These are phyloP conservation scores for Sherardia arvensis DNA, from an alignment of 257 asterid species.

Conservation along the genomic window DNA sequence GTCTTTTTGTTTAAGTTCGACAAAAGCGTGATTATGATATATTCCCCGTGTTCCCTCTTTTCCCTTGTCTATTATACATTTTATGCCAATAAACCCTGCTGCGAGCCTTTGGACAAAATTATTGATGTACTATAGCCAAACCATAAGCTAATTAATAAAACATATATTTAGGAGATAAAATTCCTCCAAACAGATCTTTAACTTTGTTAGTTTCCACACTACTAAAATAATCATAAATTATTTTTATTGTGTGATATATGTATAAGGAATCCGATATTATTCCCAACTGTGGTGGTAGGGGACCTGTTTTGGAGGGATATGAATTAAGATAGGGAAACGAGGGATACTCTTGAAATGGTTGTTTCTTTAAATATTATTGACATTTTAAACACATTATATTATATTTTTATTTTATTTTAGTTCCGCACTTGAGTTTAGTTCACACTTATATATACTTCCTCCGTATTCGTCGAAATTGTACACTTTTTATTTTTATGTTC, in stretches of 20 bases:
- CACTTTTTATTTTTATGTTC: too few relatives aligned
- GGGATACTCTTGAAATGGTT: not conserved
- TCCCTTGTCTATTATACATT: not conserved
- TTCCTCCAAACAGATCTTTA: not conserved
- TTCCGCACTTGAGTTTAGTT: too few relatives aligned
- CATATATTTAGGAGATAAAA: not conserved
- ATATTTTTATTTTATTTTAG: too few relatives aligned
- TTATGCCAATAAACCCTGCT: not conserved
- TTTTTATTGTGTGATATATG: too few relatives aligned
- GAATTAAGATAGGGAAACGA: not conserved
- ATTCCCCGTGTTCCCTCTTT: not conserved
- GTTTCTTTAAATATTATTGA: too few relatives aligned
- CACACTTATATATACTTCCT: too few relatives aligned
- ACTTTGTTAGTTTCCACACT: not conserved
- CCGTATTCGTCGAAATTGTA: too few relatives aligned
- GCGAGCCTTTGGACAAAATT: not conserved
- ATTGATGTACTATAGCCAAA: not conserved
- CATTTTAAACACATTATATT: too few relatives aligned
- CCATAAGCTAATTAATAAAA: not conserved
- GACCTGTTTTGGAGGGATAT: slow-evolving; percentile 15
- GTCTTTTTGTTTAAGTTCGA: not conserved
- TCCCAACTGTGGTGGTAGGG: not conserved
- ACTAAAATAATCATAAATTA: too few relatives aligned
- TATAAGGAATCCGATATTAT: slow-evolving; percentile 1
- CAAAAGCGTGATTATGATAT: not conserved